Evolutionary conservation across 2,329 filamentous ascomycete species (phyloP).

Genomic region (Cladorrhinum sp.): DNA sequence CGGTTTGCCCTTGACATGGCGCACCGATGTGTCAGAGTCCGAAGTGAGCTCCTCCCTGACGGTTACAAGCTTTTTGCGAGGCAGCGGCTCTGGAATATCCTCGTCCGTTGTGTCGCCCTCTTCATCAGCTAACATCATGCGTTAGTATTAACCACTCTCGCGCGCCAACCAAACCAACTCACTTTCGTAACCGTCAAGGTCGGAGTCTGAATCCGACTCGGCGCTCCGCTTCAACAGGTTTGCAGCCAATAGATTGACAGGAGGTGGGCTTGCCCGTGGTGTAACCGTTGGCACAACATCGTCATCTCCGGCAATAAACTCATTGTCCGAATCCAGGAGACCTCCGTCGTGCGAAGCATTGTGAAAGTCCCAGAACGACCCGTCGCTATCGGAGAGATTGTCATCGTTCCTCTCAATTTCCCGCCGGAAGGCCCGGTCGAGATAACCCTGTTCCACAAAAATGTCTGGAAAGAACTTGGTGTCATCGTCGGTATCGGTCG

Average conservation of each 20-base stretch:
- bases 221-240: constrained; percentile 35
- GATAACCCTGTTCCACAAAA: constrained; percentile 70
- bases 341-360: constrained; percentile 41
- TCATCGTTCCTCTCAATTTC: constrained; percentile 71
- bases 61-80: constrained; percentile 44
- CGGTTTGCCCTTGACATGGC: constrained; percentile 45
- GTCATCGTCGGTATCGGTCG: constrained; percentile 55
- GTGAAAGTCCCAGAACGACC: constrained; percentile 63
- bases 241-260: no score
- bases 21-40: constrained; percentile 50
- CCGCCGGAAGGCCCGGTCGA: constrained; percentile 69
- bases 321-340: constrained; percentile 40
- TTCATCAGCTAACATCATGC: constrained; percentile 43
- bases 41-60: constrained; percentile 39
- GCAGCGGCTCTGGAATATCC: constrained; percentile 50
- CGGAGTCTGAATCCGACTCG: constrained; percentile 31
- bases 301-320: constrained; percentile 38
- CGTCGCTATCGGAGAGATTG: constrained; percentile 52
- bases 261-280: constrained; percentile 36
- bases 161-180: constrained; percentile 38
- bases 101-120: constrained; percentile 59
- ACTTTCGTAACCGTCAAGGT: constrained; percentile 60
- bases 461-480: constrained; percentile 72
- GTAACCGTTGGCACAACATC: constrained; percentile 45
- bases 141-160: constrained; percentile 37